A percentile compares a stretch with the other conserved stretches of the same genome.
Evolutionary conservation across 805 yeast genomes (phyloP).

Genomic region (Wickerhamomyces subpelliculosus): DNA sequence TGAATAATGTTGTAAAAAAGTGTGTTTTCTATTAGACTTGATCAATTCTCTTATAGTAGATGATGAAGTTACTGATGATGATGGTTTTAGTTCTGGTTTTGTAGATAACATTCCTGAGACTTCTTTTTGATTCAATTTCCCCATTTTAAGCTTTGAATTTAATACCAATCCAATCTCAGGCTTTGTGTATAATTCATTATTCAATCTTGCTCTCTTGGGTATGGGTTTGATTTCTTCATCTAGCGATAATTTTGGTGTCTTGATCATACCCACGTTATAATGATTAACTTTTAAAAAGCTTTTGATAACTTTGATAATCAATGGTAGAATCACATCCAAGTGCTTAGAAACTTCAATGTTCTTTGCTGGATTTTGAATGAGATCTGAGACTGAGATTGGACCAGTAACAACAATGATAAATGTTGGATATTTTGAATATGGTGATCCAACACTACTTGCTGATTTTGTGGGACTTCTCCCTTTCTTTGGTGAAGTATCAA

Average conservation of each 20-base stretch:
- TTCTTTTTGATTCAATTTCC: not conserved
- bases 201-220: no score
- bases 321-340: conserved; percentile 21
- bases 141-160: conserved; percentile 1
- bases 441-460: conserved; percentile 24
- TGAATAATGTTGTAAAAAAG: no score
- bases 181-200: no score
- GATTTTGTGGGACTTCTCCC: conserved; percentile 15
- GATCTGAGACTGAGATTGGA: conserved; percentile 25
- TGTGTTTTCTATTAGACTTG: no score
- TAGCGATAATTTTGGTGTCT: not conserved
- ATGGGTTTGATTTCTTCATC: no score
- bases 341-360: conserved; percentile 20
- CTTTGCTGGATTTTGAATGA: conserved; percentile 35
- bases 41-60: no score
- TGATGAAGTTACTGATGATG: no score
- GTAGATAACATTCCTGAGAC: conserved; percentile 3
- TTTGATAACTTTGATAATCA: conserved; percentile 25
- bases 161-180: no score
- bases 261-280: conserved; percentile 5
- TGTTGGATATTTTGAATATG: conserved; percentile 31
- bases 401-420: conserved; percentile 29
- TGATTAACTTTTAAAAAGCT: conserved; percentile 22
- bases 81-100: no score
- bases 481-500: conserved; percentile 16